Evolutionary conservation across 2,329 filamentous ascomycete genomes (phyloP).

Genomic region (Paecilomyces formosus): DNA sequence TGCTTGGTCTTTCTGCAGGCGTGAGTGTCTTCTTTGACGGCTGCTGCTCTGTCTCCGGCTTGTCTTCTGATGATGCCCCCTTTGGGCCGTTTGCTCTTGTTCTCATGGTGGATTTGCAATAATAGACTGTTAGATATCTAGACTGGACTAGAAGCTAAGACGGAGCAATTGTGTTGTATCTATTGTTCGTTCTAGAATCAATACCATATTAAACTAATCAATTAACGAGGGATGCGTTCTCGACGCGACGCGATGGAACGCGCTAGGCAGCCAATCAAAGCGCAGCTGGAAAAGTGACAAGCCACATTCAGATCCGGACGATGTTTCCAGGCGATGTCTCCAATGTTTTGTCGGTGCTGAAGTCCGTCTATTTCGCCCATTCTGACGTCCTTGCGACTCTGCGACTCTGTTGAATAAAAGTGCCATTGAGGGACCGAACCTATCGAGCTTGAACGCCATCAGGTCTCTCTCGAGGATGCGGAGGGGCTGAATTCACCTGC

Average conservation of each 20-base stretch:
- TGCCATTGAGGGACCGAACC: neutral
- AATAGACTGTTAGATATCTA: neutral
- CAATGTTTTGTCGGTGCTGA: neutral
- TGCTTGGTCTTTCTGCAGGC: constrained; percentile 27
- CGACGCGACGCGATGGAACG: constrained; percentile 19
- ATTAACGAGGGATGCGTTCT: neutral
- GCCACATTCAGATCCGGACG: neutral
- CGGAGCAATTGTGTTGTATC: neutral
- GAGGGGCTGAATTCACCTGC: neutral
- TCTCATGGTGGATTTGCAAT: constrained; percentile 13
- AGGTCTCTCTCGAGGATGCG: neutral
- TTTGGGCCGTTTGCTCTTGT: constrained; percentile 23
- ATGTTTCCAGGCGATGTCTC: neutral
- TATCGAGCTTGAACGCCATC: neutral
- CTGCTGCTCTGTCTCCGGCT: constrained; percentile 13
- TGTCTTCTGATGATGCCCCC: constrained; percentile 8
- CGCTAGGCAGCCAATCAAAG: constrained; percentile 17
- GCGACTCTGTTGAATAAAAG: neutral
- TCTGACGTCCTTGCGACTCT: neutral
- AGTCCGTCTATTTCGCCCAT: neutral
- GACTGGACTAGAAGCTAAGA: neutral
- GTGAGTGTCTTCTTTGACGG: constrained; percentile 13
- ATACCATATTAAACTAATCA: too few relatives aligned
- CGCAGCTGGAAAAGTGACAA: constrained; percentile 10
- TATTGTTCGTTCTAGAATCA: too few relatives aligned